Evolutionary conservation across 306 rosid species (phyloP), one percentile per base, ranked within the genome.

Genomic region (Rosa chinensis): DNA sequence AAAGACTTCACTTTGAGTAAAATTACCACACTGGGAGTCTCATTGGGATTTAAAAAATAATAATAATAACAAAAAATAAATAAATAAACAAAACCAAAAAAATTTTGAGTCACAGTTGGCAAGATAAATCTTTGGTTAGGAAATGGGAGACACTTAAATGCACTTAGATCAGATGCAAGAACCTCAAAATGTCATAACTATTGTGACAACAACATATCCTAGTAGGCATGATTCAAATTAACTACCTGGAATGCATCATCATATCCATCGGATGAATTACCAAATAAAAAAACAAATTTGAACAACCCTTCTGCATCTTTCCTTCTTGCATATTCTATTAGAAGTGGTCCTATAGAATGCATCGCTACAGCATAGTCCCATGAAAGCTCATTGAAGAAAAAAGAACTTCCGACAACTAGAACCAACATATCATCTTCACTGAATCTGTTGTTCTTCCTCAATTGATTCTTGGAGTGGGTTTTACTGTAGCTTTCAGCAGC

Each of bases 281-380:
- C 97, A 76, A 92, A 95, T 77, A 95, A 77, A 76, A 95, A 95
- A 79, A 93, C 90, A 84, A 95, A 95, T 83, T 93, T 95, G 84
- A 88, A 90, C 18, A 90, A 72, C 67, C 85, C 93, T 69, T 75
- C 85, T 64, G 82, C 89, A 81, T 86, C 98, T 71, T 82, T 89
- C 81, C 89, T 89, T 80, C 89, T 93, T 23, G 97, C 92, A 86
- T 95, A 93, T 70, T 83, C 89, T 83, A 83, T 84, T 68, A 95
- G 88, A 68, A 95, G 86, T 80, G 97, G 99, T 72, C 93, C 98
- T 74, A 95, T 82, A 79, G 90, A 74, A 82, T 90, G 98, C 97
- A 93, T 93, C n/a, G 94, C 97, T 84, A 93, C 96, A 56, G 97
- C 93, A 91, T 90, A 90, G 84, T 91, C 98, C 98, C 97, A 90